Conservation (phyloP, 2,329 filamentous ascomycete genomes). For the Pyrenophora tritici-repentis region DNA sequence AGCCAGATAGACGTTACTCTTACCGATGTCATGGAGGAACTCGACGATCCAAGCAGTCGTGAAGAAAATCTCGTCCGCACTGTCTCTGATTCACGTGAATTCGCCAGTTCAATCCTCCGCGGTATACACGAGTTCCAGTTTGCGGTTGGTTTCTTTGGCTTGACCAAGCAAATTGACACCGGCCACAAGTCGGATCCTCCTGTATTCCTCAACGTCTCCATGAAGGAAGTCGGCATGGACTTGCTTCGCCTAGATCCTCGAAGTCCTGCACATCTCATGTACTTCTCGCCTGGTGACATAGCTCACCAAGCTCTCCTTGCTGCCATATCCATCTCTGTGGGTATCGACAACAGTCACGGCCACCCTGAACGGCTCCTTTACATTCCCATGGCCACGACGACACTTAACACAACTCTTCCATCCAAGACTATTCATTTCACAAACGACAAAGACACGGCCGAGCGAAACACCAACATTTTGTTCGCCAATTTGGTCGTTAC, state of each 20-base stretch:
- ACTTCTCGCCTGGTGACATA: slow-evolving; percentile 89
- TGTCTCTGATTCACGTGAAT: slow-evolving; percentile 90
- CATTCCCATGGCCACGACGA: slow-evolving; percentile 96
- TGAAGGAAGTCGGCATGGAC: slow-evolving; percentile 96
- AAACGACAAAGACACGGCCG: slow-evolving; percentile 70
- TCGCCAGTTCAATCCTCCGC: slow-evolving; percentile 84
- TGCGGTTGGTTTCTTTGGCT: slow-evolving; percentile 84
- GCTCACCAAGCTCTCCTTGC: slow-evolving; percentile 93
- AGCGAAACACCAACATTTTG: slow-evolving; percentile 93
- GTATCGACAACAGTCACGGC: slow-evolving; percentile 85
- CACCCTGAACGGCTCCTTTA: slow-evolving; percentile 88
- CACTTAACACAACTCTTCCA: slow-evolving; percentile 87
- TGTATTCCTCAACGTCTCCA: slow-evolving; percentile 82
- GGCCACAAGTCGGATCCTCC: slow-evolving; percentile 70
- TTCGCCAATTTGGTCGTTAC: slow-evolving; percentile 97
- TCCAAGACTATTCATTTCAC: slow-evolving; percentile 89
- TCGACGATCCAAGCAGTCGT: slow-evolving; percentile 68
- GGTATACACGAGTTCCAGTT: slow-evolving; percentile 97
- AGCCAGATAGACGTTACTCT: slow-evolving; percentile 65
- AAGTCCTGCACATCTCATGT: slow-evolving; percentile 96
- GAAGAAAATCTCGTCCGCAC: slow-evolving; percentile 75
- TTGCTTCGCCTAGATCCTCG: slow-evolving; percentile 88
- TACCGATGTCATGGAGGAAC: slow-evolving; percentile 74
- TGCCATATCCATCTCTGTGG: slow-evolving; percentile 88
- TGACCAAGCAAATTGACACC: slow-evolving; percentile 78